Evolutionary conservation across 2,329 filamentous ascomycete species (phyloP).

Genomic region (Aspergillus udagawae): DNA sequence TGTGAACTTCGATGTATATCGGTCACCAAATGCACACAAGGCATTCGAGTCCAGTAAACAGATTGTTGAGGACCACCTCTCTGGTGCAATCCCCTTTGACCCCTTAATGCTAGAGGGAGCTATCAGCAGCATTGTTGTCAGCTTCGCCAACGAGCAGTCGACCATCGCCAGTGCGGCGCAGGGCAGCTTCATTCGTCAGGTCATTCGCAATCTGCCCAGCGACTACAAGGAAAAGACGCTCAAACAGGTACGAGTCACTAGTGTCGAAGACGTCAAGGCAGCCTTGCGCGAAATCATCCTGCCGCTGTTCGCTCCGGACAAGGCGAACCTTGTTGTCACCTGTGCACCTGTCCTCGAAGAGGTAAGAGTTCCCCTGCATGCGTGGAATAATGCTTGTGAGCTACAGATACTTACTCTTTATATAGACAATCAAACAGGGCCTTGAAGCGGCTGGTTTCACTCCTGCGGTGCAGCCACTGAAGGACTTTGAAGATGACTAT

Average conservation of each 20-base stretch:
- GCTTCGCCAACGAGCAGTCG: conserved; percentile 81
- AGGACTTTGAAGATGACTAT: conserved; percentile 85
- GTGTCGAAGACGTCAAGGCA: conserved; percentile 68
- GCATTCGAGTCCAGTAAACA: conserved; percentile 74
- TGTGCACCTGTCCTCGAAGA: conserved; percentile 82
- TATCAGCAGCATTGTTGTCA: conserved; percentile 81
- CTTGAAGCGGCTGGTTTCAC: conserved; percentile 75
- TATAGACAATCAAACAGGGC: conserved; percentile 68
- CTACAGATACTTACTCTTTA: conserved; percentile 16
- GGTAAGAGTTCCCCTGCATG: conserved; percentile 51
- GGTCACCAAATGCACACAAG: conserved; percentile 83
- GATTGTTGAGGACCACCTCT: conserved; percentile 69
- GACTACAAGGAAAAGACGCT: conserved; percentile 77
- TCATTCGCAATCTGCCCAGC: conserved; percentile 69
- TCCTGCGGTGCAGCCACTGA: conserved; percentile 67
- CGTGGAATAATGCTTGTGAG: neutral
- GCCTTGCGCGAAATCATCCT: conserved; percentile 72
- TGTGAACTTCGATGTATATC: conserved; percentile 80
- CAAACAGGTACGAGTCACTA: conserved; percentile 70
- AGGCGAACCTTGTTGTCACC: conserved; percentile 80
- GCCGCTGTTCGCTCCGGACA: conserved; percentile 74
- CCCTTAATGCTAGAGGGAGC: conserved; percentile 81
- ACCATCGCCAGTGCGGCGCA: conserved; percentile 79
- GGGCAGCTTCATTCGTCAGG: conserved; percentile 77
- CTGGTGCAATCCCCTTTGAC: conserved; percentile 69